A percentile compares a stretch with the other conserved stretches of the same genome.
Evolutionary conservation across 768 basidiomycete species (phyloP).

Genomic region (Boletus pseudopeckii): DNA sequence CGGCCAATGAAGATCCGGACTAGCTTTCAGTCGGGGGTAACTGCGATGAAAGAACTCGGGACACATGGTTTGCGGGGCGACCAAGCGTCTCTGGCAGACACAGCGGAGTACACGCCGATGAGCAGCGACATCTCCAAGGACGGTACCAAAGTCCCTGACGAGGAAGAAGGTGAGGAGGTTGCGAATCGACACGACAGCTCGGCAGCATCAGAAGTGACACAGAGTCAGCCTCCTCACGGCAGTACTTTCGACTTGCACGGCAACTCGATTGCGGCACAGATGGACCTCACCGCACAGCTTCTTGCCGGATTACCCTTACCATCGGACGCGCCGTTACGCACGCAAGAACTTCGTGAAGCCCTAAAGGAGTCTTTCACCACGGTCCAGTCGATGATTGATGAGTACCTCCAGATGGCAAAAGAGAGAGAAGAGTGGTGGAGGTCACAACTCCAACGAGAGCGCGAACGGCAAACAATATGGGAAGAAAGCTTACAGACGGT

Average conservation of each 20-base stretch:
- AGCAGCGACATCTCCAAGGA: conserved; percentile 12
- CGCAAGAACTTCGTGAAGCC: conserved; percentile 42
- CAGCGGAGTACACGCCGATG: conserved; percentile 8
- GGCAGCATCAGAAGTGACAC: conserved; percentile 41
- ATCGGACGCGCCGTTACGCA: conserved; percentile 25
- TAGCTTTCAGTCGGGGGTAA: conserved; percentile 31
- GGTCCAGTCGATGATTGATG: conserved; percentile 57
- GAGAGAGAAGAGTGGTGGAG: conserved; percentile 84
- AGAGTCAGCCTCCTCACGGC: conserved; percentile 52
- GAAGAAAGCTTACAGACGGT: conserved; percentile 87
- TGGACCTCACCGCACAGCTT: conserved; percentile 72
- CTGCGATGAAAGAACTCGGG: conserved; percentile 23
- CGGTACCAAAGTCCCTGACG: conserved; percentile 26
- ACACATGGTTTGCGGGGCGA: conserved; percentile 24
- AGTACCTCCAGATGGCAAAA: conserved; percentile 65
- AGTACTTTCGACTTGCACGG: conserved; percentile 61
- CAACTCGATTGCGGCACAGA: conserved; percentile 67
- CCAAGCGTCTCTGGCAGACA: conserved; percentile 23
- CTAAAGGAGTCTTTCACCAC: conserved; percentile 57
- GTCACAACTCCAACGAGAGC: conserved; percentile 60
- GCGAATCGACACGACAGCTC: conserved; percentile 43
- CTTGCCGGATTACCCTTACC: conserved; percentile 44
- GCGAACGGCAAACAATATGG: conserved; percentile 69
- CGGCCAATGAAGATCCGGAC: conserved; percentile 29
- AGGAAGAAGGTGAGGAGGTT: conserved; percentile 28